A percentile compares a stretch with the other conserved stretches of the same genome.
phyloP scores from a whole-genome alignment of 116 monocot species.

The Phalaenopsis hybrid region DNA sequence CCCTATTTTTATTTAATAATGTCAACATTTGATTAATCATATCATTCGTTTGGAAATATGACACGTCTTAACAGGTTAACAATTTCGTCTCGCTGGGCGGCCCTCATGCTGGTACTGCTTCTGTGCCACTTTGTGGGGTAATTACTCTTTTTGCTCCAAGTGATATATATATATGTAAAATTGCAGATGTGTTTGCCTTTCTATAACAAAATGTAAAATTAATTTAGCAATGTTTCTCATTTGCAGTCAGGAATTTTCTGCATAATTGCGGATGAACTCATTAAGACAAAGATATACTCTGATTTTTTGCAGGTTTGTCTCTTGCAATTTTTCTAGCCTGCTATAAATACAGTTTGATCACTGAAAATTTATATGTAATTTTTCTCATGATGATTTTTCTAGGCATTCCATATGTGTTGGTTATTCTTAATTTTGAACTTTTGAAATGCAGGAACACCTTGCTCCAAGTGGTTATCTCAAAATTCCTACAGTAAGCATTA shows the following conservation, averaged over 20 bases:
- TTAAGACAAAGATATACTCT: slow-evolving; percentile 72
- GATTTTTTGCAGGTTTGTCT: slow-evolving; percentile 72
- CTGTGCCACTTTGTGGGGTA: slow-evolving; percentile 93
- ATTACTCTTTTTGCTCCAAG: slow-evolving; percentile 10
- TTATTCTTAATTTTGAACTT: slow-evolving; percentile 6
- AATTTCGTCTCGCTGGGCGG: slow-evolving; percentile 83
- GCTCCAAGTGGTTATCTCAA: slow-evolving; percentile 96
- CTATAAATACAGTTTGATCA: background rate
- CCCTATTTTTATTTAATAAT: too few relatives aligned
- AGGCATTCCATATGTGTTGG: background rate
- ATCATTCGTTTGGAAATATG: too few relatives aligned
- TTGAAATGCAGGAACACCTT: slow-evolving; percentile 62
- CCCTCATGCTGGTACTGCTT: slow-evolving; percentile 95
- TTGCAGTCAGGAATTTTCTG: slow-evolving; percentile 69
- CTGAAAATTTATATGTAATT: background rate
- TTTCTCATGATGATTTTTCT: background rate
- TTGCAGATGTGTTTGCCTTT: background rate
- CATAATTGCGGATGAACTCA: slow-evolving; percentile 54
- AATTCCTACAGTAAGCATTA: slow-evolving; percentile 78
- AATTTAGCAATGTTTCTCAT: background rate
- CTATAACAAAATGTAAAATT: background rate
- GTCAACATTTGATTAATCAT: too few relatives aligned
- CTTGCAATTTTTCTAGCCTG: background rate
- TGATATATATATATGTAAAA: background rate
- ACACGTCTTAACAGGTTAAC: slow-evolving; percentile 43